Evolutionary conservation across 176 grass and related monocot genomes (phyloP).

Genomic region (Oropetium thomaeum): DNA sequence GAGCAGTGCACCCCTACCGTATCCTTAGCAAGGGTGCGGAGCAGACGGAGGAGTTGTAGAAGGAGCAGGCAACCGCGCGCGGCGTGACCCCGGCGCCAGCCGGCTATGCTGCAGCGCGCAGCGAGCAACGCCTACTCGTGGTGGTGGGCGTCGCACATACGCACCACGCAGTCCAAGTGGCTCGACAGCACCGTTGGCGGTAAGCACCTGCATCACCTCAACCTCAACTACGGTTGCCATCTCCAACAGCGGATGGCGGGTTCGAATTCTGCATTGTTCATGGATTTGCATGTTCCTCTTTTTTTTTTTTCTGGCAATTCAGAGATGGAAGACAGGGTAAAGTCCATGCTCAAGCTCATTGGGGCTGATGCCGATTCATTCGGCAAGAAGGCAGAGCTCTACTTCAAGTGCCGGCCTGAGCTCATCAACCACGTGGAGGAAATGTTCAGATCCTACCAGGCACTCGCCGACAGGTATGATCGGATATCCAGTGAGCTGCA

Average conservation of each 20-base stretch:
- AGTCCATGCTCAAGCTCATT: slow-evolving; percentile 81
- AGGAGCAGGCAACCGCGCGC: not conserved
- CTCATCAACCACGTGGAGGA: slow-evolving; percentile 85
- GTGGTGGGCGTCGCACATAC: slow-evolving; percentile 88
- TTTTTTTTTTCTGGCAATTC: not conserved
- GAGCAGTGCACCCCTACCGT: not conserved
- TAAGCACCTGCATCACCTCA: not conserved
- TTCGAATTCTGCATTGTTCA: not conserved
- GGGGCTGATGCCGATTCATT: slow-evolving; percentile 81
- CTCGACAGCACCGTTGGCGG: slow-evolving; percentile 68
- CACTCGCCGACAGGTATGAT: slow-evolving; percentile 67
- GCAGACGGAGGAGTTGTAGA: not conserved
- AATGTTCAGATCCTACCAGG: slow-evolving; percentile 67
- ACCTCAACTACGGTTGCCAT: not conserved
- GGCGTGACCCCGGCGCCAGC: slow-evolving; percentile 7
- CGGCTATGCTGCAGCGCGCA: slow-evolving; percentile 78
- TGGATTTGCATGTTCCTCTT: not conserved
- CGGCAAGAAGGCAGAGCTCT: slow-evolving; percentile 86
- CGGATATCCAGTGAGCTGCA: slow-evolving; percentile 75
- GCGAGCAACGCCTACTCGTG: slow-evolving; percentile 92
- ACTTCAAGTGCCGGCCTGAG: slow-evolving; percentile 83
- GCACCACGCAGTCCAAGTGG: slow-evolving; percentile 80
- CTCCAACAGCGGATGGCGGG: not conserved
- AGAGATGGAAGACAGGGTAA: slow-evolving; percentile 91
- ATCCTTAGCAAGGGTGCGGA: slow-evolving; percentile 2